Base-by-base conservation (phyloP, 2,329 filamentous ascomycete species). In the Ceratocystis albifundus region DNA sequence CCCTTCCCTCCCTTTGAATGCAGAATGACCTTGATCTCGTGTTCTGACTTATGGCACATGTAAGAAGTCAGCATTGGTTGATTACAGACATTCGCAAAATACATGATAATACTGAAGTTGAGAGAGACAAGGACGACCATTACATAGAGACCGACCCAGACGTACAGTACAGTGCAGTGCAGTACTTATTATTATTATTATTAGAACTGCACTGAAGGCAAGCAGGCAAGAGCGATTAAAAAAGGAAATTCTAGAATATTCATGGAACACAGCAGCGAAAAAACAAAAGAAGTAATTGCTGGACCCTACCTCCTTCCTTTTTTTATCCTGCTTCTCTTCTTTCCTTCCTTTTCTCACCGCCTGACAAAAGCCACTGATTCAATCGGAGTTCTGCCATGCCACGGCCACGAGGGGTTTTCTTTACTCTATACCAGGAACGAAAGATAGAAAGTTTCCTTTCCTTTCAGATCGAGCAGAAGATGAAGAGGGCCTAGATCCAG, bases 191-290 rank as follows among this genome's bases (percentile, higher is more conserved):
- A n/a, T n/a, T n/a, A n/a, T 15, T 15, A 41, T 15, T 15, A 4
- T 15, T 12, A 41, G 36, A 41, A 12, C 10, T 15, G 36, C 36
- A 41, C 10, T 4, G 3, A 8, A n/a, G 53, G 28, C 28, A 59
- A 20, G 17, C 30, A 36, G 55, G 28, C 32, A 59, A 32, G 55
- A 32, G 55, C 55, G 55, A 59, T n/a, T 32, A 59, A n/a, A 59
- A 59, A 59, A 36, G 55, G 55, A 59, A 36, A 20, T 59, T 59
- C 55, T 59, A 59, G 55, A 59, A 59, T 36, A n/a, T 59, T 30
- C 28, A 59, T 36, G 28, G 55, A 59, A 59, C n/a, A 53, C 28
- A 5, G 2, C 7, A 12, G 22, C 12, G 48, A 15, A 41, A 41
- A 41, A 12, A 41, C 22, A 15, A 41, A 41, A 41, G 36, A 41